These are phyloP conservation scores for Pleoardoris graminearum DNA, from an alignment of 2,329 filamentous ascomycete genomes.

Conservation along the genomic window DNA sequence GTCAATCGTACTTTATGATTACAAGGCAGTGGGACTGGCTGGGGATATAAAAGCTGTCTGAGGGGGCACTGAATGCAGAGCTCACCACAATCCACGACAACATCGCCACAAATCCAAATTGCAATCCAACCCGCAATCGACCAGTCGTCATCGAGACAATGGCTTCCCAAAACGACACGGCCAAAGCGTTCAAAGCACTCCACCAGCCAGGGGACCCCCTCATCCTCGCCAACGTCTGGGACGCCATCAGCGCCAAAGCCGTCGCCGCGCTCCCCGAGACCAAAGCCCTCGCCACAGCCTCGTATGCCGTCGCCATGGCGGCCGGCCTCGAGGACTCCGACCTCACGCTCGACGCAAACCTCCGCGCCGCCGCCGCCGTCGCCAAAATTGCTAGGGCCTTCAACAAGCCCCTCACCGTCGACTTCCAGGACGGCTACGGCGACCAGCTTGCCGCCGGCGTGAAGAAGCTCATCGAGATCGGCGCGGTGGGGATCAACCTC, in stretches of 20 bases:
- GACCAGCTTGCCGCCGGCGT: slow-evolving; percentile 54
- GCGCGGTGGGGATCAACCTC: slow-evolving; percentile 62
- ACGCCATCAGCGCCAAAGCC: slow-evolving; percentile 53
- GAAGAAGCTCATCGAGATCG: slow-evolving; percentile 51
- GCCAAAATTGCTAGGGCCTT: slow-evolving; percentile 48
- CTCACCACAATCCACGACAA: no score
- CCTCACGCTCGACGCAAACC: slow-evolving; percentile 57
- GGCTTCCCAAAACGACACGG: slow-evolving; percentile 18
- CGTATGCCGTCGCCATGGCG: slow-evolving; percentile 39
- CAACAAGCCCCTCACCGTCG: slow-evolving; percentile 58
- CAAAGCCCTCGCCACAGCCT: slow-evolving; percentile 47
- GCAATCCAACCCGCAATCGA: no score
- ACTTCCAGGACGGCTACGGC: slow-evolving; percentile 64
- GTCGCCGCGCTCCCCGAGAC: slow-evolving; percentile 52
- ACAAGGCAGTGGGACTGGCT: no score
- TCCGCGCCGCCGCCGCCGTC: slow-evolving; percentile 53
- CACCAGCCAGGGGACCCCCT: slow-evolving; percentile 58
- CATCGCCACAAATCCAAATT: no score
- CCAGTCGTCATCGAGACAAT: no score
- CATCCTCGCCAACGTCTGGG: slow-evolving; percentile 61
- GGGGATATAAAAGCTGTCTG: no score
- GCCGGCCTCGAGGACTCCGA: slow-evolving; percentile 39
- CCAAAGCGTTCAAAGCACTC: slow-evolving; percentile 41
- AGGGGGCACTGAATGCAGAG: no score
- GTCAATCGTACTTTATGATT: no score